phyloP scores from a whole-genome alignment of 1,284 basidiomycete genomes.

The Microbotryum silenes-acaulis region DNA sequence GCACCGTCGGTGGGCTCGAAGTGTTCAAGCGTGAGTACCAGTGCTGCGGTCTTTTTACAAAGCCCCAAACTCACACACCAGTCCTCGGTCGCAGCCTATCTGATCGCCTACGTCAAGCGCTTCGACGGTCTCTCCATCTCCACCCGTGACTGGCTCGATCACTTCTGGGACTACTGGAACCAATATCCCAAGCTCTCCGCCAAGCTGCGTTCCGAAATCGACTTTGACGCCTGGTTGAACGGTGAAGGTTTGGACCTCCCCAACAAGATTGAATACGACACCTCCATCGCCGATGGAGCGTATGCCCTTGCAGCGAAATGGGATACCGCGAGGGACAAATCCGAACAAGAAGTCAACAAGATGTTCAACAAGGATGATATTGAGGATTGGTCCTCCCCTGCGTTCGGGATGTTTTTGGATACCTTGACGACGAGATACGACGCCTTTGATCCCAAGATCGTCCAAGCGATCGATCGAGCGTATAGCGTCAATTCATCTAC shows the following conservation, averaged over 20 bases:
- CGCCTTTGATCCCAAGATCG: conserved; percentile 47
- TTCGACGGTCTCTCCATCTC: conserved; percentile 78
- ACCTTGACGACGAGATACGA: conserved; percentile 50
- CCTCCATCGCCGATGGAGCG: conserved; percentile 58
- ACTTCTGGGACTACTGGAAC: conserved; percentile 69
- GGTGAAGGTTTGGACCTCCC: conserved; percentile 53
- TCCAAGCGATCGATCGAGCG: conserved; percentile 51
- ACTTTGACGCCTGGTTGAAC: conserved; percentile 54
- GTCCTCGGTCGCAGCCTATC: conserved; percentile 46
- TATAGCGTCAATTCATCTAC: conserved; percentile 51
- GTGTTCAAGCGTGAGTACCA: conserved; percentile 41
- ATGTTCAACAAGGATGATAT: conserved; percentile 52
- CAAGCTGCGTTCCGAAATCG: conserved; percentile 46
- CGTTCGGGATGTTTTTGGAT: conserved; percentile 60
- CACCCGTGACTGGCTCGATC: conserved; percentile 77
- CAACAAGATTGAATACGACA: conserved; percentile 74
- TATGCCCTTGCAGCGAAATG: conserved; percentile 64
- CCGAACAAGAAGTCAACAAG: conserved; percentile 46
- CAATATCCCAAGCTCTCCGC: conserved; percentile 44
- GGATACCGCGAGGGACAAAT: conserved; percentile 54
- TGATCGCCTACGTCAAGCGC: conserved; percentile 67
- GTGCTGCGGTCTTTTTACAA: conserved; percentile 10
- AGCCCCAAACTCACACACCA: background rate
- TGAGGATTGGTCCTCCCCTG: conserved; percentile 56
- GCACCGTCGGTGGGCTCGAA: conserved; percentile 75